Percentiles rank a stretch among this genome's conserved stretches.
Conservation (phyloP, 257 asterid species). For the Rhazya stricta region DNA sequence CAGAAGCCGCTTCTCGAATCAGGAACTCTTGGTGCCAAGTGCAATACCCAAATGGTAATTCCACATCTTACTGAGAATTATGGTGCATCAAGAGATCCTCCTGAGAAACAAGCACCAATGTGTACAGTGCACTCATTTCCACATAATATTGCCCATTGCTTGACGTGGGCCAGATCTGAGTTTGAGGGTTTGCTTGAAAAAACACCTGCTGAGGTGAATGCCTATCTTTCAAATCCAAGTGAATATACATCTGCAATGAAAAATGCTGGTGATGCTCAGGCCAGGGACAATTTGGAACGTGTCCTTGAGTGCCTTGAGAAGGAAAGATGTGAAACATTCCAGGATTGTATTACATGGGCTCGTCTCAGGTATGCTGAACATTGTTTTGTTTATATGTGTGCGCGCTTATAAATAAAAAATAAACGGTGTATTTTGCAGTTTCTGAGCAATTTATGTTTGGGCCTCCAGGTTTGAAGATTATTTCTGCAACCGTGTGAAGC, state of each 20-base stretch:
- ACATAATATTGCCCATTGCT: conserved; percentile 88
- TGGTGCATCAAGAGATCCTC: conserved; percentile 95
- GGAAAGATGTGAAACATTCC: conserved; percentile 75
- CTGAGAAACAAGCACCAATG: conserved; percentile 98
- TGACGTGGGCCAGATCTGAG: conserved; percentile 97
- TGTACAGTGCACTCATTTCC: conserved; percentile 95
- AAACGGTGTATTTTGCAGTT: conserved; percentile 13
- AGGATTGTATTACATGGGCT: conserved; percentile 82
- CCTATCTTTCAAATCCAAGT: conserved; percentile 61
- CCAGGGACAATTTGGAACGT: conserved; percentile 83
- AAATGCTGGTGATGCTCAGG: conserved; percentile 93
- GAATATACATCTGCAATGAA: conserved; percentile 68
- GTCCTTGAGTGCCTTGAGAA: conserved; percentile 69
- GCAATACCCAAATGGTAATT: conserved; percentile 89
- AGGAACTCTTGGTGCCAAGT: conserved; percentile 96
- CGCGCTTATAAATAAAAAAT: not conserved
- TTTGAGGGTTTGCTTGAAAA: conserved; percentile 93
- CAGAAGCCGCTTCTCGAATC: conserved; percentile 94
- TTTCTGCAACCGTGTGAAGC: conserved; percentile 73
- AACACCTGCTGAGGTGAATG: conserved; percentile 86
- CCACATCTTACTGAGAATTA: conserved; percentile 93
- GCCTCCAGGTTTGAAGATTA: conserved; percentile 79
- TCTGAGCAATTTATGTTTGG: conserved; percentile 14
- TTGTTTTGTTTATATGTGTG: conserved; percentile 3
- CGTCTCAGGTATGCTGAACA: conserved; percentile 52